Conservation (phyloP, 495 filamentous ascomycete species). For the Penicillium samsonianum region DNA sequence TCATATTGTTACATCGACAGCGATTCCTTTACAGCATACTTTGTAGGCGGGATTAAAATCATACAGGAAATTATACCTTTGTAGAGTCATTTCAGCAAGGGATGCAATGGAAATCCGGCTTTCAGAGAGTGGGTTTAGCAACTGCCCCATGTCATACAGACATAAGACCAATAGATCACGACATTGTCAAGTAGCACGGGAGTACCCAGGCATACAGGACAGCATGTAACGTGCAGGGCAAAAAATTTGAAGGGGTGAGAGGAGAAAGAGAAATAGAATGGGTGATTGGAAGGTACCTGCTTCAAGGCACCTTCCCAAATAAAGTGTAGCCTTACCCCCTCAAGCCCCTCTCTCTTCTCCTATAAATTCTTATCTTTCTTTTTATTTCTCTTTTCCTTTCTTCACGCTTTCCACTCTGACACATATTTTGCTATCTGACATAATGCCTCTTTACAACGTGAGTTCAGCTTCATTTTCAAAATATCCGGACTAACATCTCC, state of each 20-base stretch:
- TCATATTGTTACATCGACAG: slow-evolving; percentile 28
- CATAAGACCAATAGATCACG: slow-evolving; percentile 13
- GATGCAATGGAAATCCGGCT: neutral
- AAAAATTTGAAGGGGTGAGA: neutral
- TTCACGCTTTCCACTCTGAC: neutral
- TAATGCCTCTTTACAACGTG: slow-evolving; percentile 75
- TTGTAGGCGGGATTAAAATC: neutral
- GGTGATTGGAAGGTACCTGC: slow-evolving; percentile 12
- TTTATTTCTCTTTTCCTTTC: neutral
- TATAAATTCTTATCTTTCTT: slow-evolving; percentile 10
- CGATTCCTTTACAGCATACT: neutral
- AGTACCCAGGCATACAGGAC: neutral
- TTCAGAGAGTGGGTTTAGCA: neutral
- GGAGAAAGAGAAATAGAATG: neutral
- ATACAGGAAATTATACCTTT: neutral
- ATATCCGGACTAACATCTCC: slow-evolving; percentile 18
- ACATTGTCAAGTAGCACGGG: slow-evolving; percentile 13
- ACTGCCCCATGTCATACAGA: neutral
- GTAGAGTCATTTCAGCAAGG: neutral
- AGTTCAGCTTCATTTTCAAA: slow-evolving; percentile 21
- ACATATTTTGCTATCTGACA: slow-evolving; percentile 20
- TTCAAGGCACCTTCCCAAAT: slow-evolving; percentile 12
- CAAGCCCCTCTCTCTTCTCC: slow-evolving; percentile 9
- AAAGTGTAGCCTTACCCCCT: slow-evolving; percentile 10
- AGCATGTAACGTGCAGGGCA: neutral